Conservation (phyloP, 2,329 filamentous ascomycete species). For the Penicillium sp. region DNA sequence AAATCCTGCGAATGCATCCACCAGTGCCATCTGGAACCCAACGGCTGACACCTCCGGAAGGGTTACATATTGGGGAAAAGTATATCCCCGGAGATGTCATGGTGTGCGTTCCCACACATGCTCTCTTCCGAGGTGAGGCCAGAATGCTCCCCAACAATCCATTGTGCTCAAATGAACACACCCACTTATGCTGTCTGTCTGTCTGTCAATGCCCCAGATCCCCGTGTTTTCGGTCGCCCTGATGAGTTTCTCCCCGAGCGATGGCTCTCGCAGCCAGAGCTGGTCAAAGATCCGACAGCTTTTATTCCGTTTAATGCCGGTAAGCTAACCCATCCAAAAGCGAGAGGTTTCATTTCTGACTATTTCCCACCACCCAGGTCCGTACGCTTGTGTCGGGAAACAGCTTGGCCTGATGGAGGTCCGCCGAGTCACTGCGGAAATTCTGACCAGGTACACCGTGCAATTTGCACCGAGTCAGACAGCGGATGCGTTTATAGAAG, state of each 20-base stretch:
- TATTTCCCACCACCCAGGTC: not conserved
- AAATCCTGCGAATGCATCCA: conserved; percentile 16
- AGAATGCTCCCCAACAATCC: too few relatives aligned
- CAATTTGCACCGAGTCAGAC: conserved; percentile 5
- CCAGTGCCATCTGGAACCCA: conserved; percentile 11
- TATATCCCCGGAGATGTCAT: conserved; percentile 30
- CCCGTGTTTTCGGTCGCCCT: conserved; percentile 3
- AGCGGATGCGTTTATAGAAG: not conserved
- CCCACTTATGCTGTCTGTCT: not conserved
- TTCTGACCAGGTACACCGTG: conserved; percentile 11
- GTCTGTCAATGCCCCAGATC: not conserved
- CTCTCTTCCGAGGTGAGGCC: conserved; percentile 3
- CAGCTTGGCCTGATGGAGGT: conserved; percentile 27
- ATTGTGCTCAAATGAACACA: too few relatives aligned
- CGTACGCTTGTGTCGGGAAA: conserved; percentile 23
- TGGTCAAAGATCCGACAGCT: conserved; percentile 21
- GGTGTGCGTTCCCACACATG: conserved; percentile 18
- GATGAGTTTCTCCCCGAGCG: conserved; percentile 26
- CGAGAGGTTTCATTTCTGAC: not conserved
- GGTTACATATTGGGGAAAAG: conserved; percentile 8
- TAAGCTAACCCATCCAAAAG: not conserved
- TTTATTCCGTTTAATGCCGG: conserved; percentile 27
- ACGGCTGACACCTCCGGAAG: conserved; percentile 17
- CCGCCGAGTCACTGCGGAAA: conserved; percentile 19
- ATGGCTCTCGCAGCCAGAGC: conserved; percentile 22